Conservation (phyloP, 2,329 filamentous ascomycete species). For the Peltaster fructicola region DNA sequence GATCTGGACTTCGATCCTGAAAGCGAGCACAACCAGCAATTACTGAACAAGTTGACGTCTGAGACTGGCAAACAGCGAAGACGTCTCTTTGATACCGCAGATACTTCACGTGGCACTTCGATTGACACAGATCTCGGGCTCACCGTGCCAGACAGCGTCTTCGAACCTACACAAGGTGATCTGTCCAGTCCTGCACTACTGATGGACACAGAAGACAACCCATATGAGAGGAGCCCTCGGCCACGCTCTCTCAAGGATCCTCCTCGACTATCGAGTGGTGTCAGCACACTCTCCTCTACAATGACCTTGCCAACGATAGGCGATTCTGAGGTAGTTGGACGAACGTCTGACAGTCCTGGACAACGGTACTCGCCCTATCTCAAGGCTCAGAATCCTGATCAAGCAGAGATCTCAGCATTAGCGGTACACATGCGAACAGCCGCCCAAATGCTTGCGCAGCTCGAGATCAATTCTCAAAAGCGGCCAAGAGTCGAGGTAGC, state of each 20-base stretch:
- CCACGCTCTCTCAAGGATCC: conserved; percentile 16
- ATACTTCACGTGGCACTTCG: conserved; percentile 39
- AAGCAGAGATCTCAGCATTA: conserved; percentile 64
- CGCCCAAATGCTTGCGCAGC: conserved; percentile 70
- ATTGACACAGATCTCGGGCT: no score
- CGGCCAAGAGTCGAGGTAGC: conserved; percentile 65
- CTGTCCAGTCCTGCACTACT: conserved; percentile 56
- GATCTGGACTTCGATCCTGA: conserved; percentile 72
- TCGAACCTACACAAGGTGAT: conserved; percentile 67
- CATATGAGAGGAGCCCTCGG: conserved; percentile 28
- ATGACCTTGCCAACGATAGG: conserved; percentile 48
- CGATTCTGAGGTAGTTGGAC: conserved; percentile 50
- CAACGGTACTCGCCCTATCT: conserved; percentile 42
- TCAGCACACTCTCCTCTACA: conserved; percentile 40
- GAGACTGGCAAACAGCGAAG: conserved; percentile 43
- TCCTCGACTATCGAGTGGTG: conserved; percentile 43
- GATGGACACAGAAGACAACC: conserved; percentile 35
- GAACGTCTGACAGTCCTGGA: conserved; percentile 52
- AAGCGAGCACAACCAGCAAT: conserved; percentile 50
- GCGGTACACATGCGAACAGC: conserved; percentile 79
- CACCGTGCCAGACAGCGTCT: conserved; percentile 52
- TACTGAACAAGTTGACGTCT: conserved; percentile 45
- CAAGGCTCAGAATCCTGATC: conserved; percentile 39
- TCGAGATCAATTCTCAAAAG: conserved; percentile 66
- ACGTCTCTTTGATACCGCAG: conserved; percentile 37